These are phyloP conservation scores for Anthostomella pinea DNA, from an alignment of 2,329 filamentous ascomycete genomes.

Conservation along the genomic window DNA sequence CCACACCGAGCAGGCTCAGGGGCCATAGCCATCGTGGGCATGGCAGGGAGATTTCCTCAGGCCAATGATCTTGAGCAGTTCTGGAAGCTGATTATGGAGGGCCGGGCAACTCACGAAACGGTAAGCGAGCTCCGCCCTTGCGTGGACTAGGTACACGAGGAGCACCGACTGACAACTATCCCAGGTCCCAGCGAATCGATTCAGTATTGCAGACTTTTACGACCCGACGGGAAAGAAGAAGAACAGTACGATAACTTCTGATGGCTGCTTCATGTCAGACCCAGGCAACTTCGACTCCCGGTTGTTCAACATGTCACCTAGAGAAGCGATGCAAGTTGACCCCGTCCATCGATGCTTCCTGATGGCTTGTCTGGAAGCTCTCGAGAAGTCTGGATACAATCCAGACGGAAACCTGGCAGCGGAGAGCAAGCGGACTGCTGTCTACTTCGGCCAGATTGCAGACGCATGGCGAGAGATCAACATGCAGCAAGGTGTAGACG, in stretches of 20 bases:
- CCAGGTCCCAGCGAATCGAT: conserved; percentile 21
- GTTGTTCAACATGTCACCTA: conserved; percentile 20
- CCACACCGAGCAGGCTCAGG: conserved; percentile 2
- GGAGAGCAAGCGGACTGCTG: conserved; percentile 27
- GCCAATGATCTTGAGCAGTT: conserved; percentile 34
- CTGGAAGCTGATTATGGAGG: conserved; percentile 29
- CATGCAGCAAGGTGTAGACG: conserved; percentile 14
- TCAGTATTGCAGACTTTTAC: conserved; percentile 23
- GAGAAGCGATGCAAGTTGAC: conserved; percentile 18
- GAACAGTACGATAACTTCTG: conserved; percentile 20
- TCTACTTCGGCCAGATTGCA: conserved; percentile 34
- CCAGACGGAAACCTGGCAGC: conserved; percentile 6
- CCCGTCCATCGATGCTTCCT: conserved; percentile 19
- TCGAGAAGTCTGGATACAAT: conserved; percentile 25
- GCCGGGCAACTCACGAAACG: conserved; percentile 27
- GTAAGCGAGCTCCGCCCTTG: conserved; percentile 9
- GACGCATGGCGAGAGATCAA: conserved; percentile 37
- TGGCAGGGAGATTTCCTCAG: conserved; percentile 32
- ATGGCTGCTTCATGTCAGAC: conserved; percentile 19
- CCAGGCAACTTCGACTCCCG: conserved; percentile 24
- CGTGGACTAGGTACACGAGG: neutral
- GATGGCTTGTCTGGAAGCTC: conserved; percentile 20
- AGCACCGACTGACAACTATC: conserved; percentile 1
- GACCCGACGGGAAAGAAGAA: conserved; percentile 22
- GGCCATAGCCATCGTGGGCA: conserved; percentile 35